Percentiles rank a stretch among this genome's conserved stretches.
phyloP scores from a whole-genome alignment of 768 basidiomycete genomes.

The Mycena vitilis region DNA sequence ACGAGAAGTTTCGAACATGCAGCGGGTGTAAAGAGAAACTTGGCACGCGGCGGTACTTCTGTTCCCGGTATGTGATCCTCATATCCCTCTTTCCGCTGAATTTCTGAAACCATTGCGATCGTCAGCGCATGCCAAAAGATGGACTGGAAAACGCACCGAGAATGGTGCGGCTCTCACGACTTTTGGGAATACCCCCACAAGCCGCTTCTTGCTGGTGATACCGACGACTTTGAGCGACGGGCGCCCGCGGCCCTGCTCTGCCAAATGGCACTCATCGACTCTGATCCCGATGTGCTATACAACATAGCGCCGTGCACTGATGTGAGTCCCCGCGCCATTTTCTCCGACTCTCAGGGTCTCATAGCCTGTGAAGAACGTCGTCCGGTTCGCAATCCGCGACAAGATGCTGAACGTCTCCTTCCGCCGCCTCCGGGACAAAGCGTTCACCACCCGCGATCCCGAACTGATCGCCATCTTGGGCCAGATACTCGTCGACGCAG shows the following conservation, averaged over 20 bases:
- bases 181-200: slow-evolving; percentile 30
- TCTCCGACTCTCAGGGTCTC: no score
- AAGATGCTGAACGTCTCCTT: slow-evolving; percentile 27
- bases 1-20: slow-evolving; percentile 19
- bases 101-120: not conserved
- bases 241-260: slow-evolving; percentile 17
- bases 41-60: slow-evolving; percentile 24
- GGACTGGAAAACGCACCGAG: slow-evolving; percentile 30
- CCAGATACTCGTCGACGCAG: slow-evolving; percentile 10
- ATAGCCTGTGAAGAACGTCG: slow-evolving; percentile 2
- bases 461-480: slow-evolving; percentile 16
- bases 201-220: slow-evolving; percentile 13
- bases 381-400: slow-evolving; percentile 19
- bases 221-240: slow-evolving; percentile 15
- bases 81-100: not conserved
- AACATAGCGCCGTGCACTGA: slow-evolving; percentile 13
- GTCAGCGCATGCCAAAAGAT: slow-evolving; percentile 24
- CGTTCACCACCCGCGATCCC: slow-evolving; percentile 23
- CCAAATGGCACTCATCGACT: slow-evolving; percentile 22
- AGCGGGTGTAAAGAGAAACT: slow-evolving; percentile 29
- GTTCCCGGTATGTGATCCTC: slow-evolving; percentile 20
- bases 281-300: slow-evolving; percentile 21
- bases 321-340: not conserved
- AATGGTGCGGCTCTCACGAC: slow-evolving; percentile 26
- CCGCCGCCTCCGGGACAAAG: slow-evolving; percentile 25